phyloP scores from a whole-genome alignment of 2,329 filamentous ascomycete genomes.

The Conoideocrella luteorostrata region DNA sequence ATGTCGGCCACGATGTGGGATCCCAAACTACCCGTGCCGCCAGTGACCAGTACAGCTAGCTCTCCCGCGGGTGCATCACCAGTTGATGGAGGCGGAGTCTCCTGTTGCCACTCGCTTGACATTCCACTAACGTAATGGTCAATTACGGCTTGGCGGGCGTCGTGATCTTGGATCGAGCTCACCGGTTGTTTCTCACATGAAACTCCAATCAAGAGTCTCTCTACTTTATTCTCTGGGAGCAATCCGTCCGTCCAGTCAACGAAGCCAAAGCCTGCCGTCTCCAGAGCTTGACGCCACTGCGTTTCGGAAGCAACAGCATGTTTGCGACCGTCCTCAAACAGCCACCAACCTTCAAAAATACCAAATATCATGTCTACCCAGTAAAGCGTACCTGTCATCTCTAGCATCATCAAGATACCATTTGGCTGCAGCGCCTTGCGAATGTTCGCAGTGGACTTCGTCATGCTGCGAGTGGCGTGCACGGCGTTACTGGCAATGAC shows the following conservation, averaged over 20 bases:
- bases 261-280: constrained; percentile 10
- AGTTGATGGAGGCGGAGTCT: no score
- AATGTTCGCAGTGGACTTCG: constrained; percentile 12
- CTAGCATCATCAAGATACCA: constrained; percentile 12
- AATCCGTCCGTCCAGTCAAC: constrained; percentile 16
- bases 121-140: no score
- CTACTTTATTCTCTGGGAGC: constrained; percentile 8
- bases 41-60: no score
- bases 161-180: not conserved
- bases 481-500: constrained; percentile 29
- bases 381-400: constrained; percentile 11
- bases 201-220: constrained; percentile 7
- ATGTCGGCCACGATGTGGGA: no score
- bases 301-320: constrained; percentile 9
- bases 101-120: no score
- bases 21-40: no score
- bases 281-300: constrained; percentile 10
- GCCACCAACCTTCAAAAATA: constrained; percentile 30
- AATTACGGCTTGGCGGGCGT: no score
- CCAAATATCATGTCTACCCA: constrained; percentile 28
- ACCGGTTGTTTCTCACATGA: not conserved
- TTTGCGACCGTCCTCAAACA: constrained; percentile 15
- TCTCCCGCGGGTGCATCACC: no score
- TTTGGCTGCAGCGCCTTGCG: constrained; percentile 10
- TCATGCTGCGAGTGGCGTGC: constrained; percentile 25